These are phyloP conservation scores for Solanum dulcamara DNA, from an alignment of 257 asterid species.

Conservation along the genomic window DNA sequence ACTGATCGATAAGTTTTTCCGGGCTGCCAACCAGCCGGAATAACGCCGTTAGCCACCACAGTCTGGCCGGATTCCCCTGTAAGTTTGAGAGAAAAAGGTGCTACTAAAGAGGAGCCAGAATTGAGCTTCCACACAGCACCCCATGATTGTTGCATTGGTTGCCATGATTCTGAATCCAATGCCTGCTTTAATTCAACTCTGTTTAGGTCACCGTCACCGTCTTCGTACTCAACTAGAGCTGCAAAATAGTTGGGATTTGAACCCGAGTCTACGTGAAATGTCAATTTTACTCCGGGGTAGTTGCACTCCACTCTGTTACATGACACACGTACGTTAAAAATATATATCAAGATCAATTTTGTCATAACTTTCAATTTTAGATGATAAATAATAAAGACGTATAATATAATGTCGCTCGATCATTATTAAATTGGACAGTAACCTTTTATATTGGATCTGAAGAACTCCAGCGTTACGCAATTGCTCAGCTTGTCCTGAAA, in stretches of 20 bases:
- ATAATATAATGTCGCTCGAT: neutral
- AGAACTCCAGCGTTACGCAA: constrained; percentile 57
- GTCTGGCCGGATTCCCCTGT: constrained; percentile 39
- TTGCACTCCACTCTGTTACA: constrained; percentile 51
- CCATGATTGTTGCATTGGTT: constrained; percentile 53
- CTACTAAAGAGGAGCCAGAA: constrained; percentile 11
- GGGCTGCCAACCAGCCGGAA: constrained; percentile 61
- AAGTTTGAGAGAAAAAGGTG: constrained; percentile 54
- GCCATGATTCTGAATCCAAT: constrained; percentile 32
- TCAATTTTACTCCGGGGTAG: constrained; percentile 40
- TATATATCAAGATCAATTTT: too few species aligned
- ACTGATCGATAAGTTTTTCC: constrained; percentile 50
- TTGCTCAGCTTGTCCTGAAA: constrained; percentile 31
- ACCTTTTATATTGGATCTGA: constrained; percentile 53
- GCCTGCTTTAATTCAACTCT: constrained; percentile 43
- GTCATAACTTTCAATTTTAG: too few species aligned
- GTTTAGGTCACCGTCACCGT: constrained; percentile 45
- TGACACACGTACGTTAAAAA: neutral
- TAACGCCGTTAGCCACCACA: constrained; percentile 47
- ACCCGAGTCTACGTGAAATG: constrained; percentile 68
- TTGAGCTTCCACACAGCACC: constrained; percentile 72
- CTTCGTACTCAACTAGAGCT: constrained; percentile 42
- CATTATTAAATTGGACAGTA: neutral
- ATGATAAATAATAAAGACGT: neutral
- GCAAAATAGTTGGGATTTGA: constrained; percentile 63